Base-by-base conservation (phyloP, 108 stramenopile genomes). In the Skeletonema tropicum region DNA sequence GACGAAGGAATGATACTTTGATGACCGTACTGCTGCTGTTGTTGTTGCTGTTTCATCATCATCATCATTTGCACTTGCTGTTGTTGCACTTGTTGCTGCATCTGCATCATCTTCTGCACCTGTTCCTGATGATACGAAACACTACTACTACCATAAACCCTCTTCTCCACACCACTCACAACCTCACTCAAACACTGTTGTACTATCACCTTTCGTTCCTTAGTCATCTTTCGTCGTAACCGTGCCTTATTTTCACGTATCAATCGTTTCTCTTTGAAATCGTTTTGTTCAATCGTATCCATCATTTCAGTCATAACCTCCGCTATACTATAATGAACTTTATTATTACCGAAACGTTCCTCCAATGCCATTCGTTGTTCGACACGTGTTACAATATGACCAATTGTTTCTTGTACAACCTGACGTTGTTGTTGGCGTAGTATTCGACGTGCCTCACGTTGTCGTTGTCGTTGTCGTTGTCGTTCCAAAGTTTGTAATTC, bases 321-420 rank as follows among this genome's bases (percentile, higher is more conserved):
- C 23, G 58, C 52, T n/a, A 74, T 57, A 59, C 45, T 39, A 64
- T 79, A 79, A n/a, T 60, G 29, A 29, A 64, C 66, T n/a, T n/a
- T n/a, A 29, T 1, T 29, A 25, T 63, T 57, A 8, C 14, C 30
- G n/a, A 19, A 55, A 9, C 23, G 57, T 13, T 41, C 0, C 30
- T 79, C 79, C 61, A 67, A 68, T 7, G 3, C 3, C 29, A 69
- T 46, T 0, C 79, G 59, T 29, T 30, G 35, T 68, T 79, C 72
- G 35, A 73, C 71, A 14, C 31, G 19, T 23, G n/a, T 4, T 0
- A 69, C 10, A 17, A 73, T n/a, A 0, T 45, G 30, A 7, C 45
- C 6, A 5, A 79, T 15, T 4, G 60, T 45, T 0, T 5, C 8
- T 26, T 52, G 58, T 13, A 73, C 57, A 10, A 17, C 25, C 32